phyloP scores from a whole-genome alignment of 805 yeast species.

The Candida montana region DNA sequence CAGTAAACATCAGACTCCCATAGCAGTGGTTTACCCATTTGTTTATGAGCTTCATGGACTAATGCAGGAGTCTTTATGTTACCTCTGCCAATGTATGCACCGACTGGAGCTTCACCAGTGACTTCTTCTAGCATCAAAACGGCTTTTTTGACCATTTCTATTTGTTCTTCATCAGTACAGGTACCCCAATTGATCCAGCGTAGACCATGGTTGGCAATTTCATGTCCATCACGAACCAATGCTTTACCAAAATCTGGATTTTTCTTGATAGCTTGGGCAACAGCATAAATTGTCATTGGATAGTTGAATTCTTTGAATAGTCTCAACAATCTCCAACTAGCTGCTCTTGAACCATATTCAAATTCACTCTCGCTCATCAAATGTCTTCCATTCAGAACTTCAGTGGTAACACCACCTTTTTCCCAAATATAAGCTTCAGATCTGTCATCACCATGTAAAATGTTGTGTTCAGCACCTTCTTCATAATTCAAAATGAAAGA shows the following conservation, averaged over 20 bases:
- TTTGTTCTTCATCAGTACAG: constrained; percentile 28
- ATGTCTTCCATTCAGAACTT: constrained; percentile 19
- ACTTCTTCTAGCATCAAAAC: constrained; percentile 26
- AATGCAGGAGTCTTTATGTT: constrained; percentile 28
- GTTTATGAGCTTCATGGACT: constrained; percentile 31
- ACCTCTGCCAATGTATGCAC: constrained; percentile 34
- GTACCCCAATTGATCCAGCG: constrained; percentile 32
- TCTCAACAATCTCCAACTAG: constrained; percentile 30
- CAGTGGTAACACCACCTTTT: constrained; percentile 11
- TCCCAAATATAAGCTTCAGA: constrained; percentile 20
- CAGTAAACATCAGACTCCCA: constrained; percentile 32
- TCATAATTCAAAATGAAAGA: constrained; percentile 31
- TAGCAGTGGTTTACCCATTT: constrained; percentile 26
- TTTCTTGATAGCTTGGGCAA: constrained; percentile 33
- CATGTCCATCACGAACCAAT: constrained; percentile 33
- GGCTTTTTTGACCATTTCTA: constrained; percentile 27
- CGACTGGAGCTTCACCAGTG: constrained; percentile 31
- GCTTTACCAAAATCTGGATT: constrained; percentile 31
- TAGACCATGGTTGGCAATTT: constrained; percentile 33
- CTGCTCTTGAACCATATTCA: constrained; percentile 31
- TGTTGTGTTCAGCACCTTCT: constrained; percentile 30
- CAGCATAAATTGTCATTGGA: constrained; percentile 33
- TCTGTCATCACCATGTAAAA: constrained; percentile 27
- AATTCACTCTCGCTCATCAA: constrained; percentile 29
- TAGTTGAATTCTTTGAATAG: constrained; percentile 29